phyloP scores from a whole-genome alignment of 306 rosid species.

The Acacia crassicarpa region DNA sequence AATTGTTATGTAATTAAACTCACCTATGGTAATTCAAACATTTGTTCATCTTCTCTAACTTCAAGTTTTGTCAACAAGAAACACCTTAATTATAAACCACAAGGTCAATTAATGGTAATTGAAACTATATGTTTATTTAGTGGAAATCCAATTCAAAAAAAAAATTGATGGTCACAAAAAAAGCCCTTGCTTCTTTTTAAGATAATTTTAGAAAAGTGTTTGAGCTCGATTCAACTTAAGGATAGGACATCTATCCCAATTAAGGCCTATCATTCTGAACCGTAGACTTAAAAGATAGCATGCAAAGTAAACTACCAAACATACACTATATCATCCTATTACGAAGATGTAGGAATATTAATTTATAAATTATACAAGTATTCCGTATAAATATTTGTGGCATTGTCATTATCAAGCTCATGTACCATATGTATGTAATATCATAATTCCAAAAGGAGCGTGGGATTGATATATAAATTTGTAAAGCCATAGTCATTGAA shows the following conservation, averaged over 20 bases:
- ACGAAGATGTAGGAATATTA: neutral
- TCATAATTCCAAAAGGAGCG: neutral
- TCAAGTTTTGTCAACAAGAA: neutral
- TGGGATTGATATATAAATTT: no score
- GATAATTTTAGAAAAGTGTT: no score
- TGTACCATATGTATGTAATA: neutral
- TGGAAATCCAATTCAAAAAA: neutral
- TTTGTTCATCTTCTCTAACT: neutral
- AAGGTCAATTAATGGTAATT: neutral
- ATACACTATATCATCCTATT: no score
- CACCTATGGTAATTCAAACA: neutral
- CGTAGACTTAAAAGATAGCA: no score
- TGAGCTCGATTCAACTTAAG: no score
- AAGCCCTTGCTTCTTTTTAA: no score
- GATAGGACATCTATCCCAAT: fast-evolving
- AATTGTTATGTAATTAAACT: neutral
- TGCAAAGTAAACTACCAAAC: neutral
- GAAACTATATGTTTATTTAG: neutral
- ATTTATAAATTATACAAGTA: no score
- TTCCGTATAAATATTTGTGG: neutral
- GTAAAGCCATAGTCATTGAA: neutral
- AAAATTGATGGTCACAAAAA: no score
- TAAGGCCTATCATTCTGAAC: no score
- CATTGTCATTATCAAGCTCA: neutral
- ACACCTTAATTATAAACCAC: neutral